Evolutionary conservation across 805 yeast genomes (phyloP).

Genomic region (Ogataea ganodermae): DNA sequence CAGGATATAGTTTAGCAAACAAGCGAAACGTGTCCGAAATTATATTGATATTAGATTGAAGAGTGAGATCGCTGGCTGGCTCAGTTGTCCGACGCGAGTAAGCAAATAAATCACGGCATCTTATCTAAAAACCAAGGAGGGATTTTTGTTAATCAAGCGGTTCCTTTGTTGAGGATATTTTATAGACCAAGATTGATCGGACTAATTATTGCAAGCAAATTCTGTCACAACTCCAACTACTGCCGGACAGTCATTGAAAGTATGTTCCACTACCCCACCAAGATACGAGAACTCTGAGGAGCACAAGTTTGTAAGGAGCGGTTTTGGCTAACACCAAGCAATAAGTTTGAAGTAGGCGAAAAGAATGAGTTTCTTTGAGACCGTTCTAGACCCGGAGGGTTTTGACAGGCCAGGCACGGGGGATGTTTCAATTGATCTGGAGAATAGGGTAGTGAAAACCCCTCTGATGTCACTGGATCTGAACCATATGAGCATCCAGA

Average conservation of each 20-base stretch:
- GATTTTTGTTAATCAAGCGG: conserved; percentile 1
- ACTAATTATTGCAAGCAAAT: neutral
- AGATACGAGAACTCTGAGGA: neutral
- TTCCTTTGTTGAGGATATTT: conserved; percentile 3
- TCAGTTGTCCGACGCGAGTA: neutral
- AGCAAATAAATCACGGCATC: neutral
- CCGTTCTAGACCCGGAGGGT: conserved; percentile 19
- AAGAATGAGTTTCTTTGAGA: conserved; percentile 21
- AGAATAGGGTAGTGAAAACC: conserved; percentile 17
- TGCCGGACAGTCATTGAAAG: neutral
- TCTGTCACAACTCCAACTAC: neutral
- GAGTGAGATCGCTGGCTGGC: neutral
- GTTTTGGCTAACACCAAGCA: conserved; percentile 2
- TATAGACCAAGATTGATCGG: conserved; percentile 4
- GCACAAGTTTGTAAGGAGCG: neutral
- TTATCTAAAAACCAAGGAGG: neutral
- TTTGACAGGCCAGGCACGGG: conserved; percentile 21
- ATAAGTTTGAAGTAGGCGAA: neutral
- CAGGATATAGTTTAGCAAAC: neutral
- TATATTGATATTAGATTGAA: conserved; percentile 1
- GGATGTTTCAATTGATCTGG: conserved; percentile 20
- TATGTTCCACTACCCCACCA: conserved; percentile 2
- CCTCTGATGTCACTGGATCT: conserved; percentile 22
- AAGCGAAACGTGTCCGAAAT: neutral
- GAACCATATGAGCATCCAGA: conserved; percentile 20